Evolutionary conservation across 208 protist genomes (phyloP), one percentile per base, ranked within the genome.

Genomic region (Lotmaria passim): DNA sequence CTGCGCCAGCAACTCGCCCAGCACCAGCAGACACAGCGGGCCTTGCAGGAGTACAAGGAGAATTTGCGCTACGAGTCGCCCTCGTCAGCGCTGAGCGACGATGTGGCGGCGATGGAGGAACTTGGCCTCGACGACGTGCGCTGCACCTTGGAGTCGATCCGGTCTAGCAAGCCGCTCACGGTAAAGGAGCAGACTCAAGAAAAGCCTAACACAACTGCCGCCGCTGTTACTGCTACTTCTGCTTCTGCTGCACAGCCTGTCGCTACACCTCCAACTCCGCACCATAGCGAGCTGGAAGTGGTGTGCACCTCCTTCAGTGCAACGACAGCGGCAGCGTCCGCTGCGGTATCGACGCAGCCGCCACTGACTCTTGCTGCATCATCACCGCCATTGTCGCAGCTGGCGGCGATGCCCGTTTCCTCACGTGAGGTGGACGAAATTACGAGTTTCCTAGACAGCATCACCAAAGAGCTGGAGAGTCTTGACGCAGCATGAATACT

Each of bases 391-490:
- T 53, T 12, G 26, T 30, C 41, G 30, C 65, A 52, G 17, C 39
- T n/a, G 30, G 10, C 50, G 21, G 43, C 34, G 0, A 8, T 33
- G 15, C n/a, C n/a, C n/a, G 12, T 48, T 7, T 28, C 60, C 0
- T 43, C 43, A 19, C 39, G 10, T 8, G 73, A 78, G 39, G 62
- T 81, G 21, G 67, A 77, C 26, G 75, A 83, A 31, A 81, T 84
- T 15, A 77, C 75, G 14, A 69, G 60, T 69, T 94, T 90, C 33
- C 68, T 95, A 26, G 82, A 87, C 63, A 86, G 84, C 69, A 95
- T 95, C 61, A 90, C 81, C 24, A 77, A 78, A 43, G 90, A 93
- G 44, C 70, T 95, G 24, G 87, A 93, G 56, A 82, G 65, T 30
- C 75, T 94, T n/a, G 78, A 77, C 7, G 65, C 70, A 11, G 67